Evolutionary conservation across 805 yeast species (phyloP).

Genomic region (Metschnikowia reukaufii): DNA sequence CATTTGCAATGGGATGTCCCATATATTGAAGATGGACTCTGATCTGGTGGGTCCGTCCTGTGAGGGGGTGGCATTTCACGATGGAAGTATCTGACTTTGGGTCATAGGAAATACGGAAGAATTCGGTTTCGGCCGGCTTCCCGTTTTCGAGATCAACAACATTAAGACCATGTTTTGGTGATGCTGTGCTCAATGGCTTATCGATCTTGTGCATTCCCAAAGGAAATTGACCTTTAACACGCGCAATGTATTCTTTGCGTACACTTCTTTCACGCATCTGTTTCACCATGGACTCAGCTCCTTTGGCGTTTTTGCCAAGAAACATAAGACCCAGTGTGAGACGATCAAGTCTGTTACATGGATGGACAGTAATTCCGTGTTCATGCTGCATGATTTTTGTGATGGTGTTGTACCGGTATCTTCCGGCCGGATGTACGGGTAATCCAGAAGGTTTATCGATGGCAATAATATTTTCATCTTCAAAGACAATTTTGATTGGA

Average conservation of each 20-base stretch:
- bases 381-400: constrained; percentile 78
- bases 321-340: constrained; percentile 94
- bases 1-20: constrained; percentile 91
- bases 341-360: constrained; percentile 84
- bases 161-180: constrained; percentile 72
- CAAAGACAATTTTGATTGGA: constrained; percentile 64
- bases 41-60: constrained; percentile 96
- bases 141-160: constrained; percentile 50
- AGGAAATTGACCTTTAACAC: constrained; percentile 88
- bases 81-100: constrained; percentile 55
- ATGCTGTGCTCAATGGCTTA: constrained; percentile 64
- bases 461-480: constrained; percentile 73
- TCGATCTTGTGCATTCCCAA: constrained; percentile 51
- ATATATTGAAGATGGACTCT: constrained; percentile 86
- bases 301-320: constrained; percentile 75
- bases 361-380: constrained; percentile 62
- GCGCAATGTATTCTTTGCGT: constrained; percentile 78
- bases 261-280: constrained; percentile 75
- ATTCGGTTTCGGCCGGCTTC: constrained; percentile 73
- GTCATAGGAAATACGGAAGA: constrained; percentile 67
- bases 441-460: constrained; percentile 94
- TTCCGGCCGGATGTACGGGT: constrained; percentile 95
- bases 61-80: constrained; percentile 80
- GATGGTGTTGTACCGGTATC: constrained; percentile 71
- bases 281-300: constrained; percentile 72